Percentiles rank a stretch among this genome's conserved stretches.
Conservation (phyloP, 1,284 basidiomycete genomes). For the Boletus hoseneyae region DNA sequence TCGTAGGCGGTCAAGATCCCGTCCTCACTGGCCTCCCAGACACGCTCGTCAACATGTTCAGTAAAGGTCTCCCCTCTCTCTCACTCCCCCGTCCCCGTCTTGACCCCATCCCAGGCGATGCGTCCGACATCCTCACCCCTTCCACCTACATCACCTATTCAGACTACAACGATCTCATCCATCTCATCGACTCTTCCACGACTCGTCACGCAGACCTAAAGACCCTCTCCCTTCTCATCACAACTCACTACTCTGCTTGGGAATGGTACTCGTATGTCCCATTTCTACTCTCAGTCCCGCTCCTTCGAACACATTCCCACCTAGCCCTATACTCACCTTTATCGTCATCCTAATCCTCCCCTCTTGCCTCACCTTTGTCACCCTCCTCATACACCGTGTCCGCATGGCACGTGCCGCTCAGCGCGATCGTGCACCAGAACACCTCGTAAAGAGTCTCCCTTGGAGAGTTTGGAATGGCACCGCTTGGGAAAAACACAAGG, state of each 20-base stretch:
- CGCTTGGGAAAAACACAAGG: conserved; percentile 73
- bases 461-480: conserved; percentile 78
- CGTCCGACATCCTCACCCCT: conserved; percentile 67
- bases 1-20: conserved; percentile 83
- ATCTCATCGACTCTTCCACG: conserved; percentile 64
- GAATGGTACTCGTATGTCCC: conserved; percentile 79
- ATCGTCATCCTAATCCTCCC: conserved; percentile 78
- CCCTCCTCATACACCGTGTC: conserved; percentile 76
- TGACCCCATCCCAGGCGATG: conserved; percentile 49
- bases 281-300: conserved; percentile 7
- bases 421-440: conserved; percentile 77
- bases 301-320: conserved; percentile 10
- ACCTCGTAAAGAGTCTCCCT: conserved; percentile 69
- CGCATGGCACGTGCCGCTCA: conserved; percentile 72
- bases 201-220: conserved; percentile 71
- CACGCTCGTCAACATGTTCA: conserved; percentile 87
- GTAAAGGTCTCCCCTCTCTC: conserved; percentile 54
- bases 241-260: conserved; percentile 76
- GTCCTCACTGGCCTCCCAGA: conserved; percentile 65
- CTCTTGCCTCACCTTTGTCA: conserved; percentile 76
- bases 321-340: conserved; percentile 77
- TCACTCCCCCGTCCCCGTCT: not conserved
- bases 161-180: conserved; percentile 59
- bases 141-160: conserved; percentile 74
- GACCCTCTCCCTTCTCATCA: conserved; percentile 72